Evolutionary conservation across 331 rosid species (phyloP), one percentile per base, ranked within the genome.

Genomic region (Phaseolus coccineus): DNA sequence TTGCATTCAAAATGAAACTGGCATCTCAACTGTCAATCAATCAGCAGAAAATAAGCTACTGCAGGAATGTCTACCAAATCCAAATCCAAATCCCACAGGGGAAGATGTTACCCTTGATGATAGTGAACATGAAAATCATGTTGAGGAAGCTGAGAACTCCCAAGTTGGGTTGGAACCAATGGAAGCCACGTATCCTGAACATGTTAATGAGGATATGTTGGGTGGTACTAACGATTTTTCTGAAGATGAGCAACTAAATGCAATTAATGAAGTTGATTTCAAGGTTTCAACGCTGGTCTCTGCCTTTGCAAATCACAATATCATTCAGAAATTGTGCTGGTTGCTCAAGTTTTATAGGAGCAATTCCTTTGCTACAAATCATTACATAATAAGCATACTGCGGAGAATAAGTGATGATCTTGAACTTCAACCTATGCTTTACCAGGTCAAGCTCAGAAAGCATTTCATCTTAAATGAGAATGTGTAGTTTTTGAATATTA

Each of bases 321-420:
- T 92, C 69, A 88, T 95, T 85, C 94, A 95, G 87, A 93, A 89
- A 71, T 56, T 90, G 52, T 92, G 99, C 79, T 95, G 99, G 97
- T 77, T 95, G 88, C 99, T 95, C 66, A 95, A 93, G 90, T 95
- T 95, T 87, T 95, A 93, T 83, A 93, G 88, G 89, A 89, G 87
- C 88, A 95, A 95, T 79, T 90, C 95, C 40, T 74, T 83, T 57
- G 80, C 83, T 62, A 91, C 92, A 79, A 95, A 95, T 82, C 83
- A 93, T 81, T 93, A 90, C 89, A 91, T 95, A 85, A 81, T 93
- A 64, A 80, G 90, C 85, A 84, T 91, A 78, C 70, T 95, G 77
- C 88, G 77, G 61, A 92, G 90, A 90, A 87, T 95, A 52, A 88
- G 86, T 61, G 93, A 95, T 58, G 99, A 95, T 56, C 85, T 92